Base-by-base conservation (phyloP, 2,329 filamentous ascomycete genomes). In the Sporothrix dimorphospora region DNA sequence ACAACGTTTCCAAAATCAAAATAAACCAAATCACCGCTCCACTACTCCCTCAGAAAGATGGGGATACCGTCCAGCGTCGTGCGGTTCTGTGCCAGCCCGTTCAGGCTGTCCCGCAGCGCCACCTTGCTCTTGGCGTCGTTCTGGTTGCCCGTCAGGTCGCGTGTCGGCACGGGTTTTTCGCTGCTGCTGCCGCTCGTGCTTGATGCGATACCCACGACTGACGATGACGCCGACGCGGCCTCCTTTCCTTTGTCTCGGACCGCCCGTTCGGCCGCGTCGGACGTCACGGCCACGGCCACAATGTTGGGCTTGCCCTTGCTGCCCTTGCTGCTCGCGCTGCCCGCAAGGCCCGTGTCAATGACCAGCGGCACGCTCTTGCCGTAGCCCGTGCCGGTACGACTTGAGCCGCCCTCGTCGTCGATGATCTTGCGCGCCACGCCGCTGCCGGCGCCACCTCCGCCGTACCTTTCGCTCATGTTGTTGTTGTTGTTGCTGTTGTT, bases 11-110 rank as follows among this genome's bases (percentile, higher is more conserved):
- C 27, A 55, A 42, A 38, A 19, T 40, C 59, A 65, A 65, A 65
- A 47, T 27, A 12, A 65, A 51, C 11, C 14, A 24, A 55, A n/a
- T 5, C 47, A 14, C 27, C 19, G 8, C 19, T 14, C 21, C 7
- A 49, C 49, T 69, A 69, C 40, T 70, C 68, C 68, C 84, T 92
- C 71, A 85, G 84, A 0, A 72, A 77, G 3, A 82, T 82, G 0
- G 87, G 86, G 19, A 85, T 69, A 16, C 71, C 70, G n/a, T 73
- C 71, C 16, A 72, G 51, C 2, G 55, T 72, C 12, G 66, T 19
- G 7, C 70, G 53, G 51, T 71, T 68, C 57, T 71, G 72, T 42
- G 72, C 63, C 45, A 73, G 65, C 8, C 72, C 72, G 47, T 72
- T 72, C 24, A 68, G 59, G 57, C 72, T 72, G 40, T 75, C 69